Percentiles rank a stretch among this genome's conserved stretches.
Evolutionary conservation across 768 basidiomycete genomes (phyloP).

Genomic region (Calocera viscosa): DNA sequence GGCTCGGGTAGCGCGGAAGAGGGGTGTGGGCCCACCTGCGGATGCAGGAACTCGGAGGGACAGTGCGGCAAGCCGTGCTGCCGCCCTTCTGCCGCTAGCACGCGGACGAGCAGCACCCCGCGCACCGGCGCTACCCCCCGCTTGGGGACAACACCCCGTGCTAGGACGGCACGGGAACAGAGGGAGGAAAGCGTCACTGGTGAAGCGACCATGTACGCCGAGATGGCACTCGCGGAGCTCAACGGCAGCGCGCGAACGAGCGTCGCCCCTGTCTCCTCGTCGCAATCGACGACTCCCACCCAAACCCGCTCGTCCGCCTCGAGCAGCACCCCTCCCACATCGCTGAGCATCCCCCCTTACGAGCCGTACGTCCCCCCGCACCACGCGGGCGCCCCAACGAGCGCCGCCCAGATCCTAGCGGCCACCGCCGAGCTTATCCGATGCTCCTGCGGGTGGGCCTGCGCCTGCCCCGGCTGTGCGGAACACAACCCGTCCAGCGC

Average conservation of each 20-base stretch:
- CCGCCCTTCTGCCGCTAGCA: background rate
- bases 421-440: background rate
- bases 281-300: too few species aligned
- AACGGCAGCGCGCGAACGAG: background rate
- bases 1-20: background rate
- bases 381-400: background rate
- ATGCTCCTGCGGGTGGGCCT: background rate
- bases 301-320: too few species aligned
- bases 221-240: background rate
- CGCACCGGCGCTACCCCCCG: background rate
- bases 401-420: background rate
- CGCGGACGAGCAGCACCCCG: background rate
- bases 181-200: slow-evolving; percentile 1
- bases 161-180: background rate
- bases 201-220: background rate
- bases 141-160: too few species aligned
- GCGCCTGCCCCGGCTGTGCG: background rate
- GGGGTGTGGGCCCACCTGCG: background rate
- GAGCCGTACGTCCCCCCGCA: background rate
- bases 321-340: background rate
- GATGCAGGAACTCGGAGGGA: background rate
- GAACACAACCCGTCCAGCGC: background rate
- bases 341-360: background rate
- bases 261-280: background rate
- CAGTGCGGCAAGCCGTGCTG: background rate